Percentiles rank a stretch among this genome's conserved stretches.
Evolutionary conservation across 176 grass and related monocot species (phyloP).

Genomic region (Phoenix dactylifera): DNA sequence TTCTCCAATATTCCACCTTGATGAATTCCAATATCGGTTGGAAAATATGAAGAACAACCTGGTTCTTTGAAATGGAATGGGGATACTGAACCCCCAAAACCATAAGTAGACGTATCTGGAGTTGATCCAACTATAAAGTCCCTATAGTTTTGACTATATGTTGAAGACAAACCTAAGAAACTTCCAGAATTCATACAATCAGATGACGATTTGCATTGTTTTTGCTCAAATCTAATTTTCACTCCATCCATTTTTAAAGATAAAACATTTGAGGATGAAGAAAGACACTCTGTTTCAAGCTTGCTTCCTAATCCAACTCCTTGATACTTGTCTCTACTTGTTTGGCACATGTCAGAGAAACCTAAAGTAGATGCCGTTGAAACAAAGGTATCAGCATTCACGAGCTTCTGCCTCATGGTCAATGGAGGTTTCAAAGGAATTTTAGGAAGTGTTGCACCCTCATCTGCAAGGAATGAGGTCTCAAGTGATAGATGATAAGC

Average conservation of each 20-base stretch:
- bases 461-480: constrained; percentile 79
- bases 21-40: not conserved
- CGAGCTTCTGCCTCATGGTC: constrained; percentile 22
- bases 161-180: constrained; percentile 8
- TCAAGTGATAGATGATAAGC: constrained; percentile 81
- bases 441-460: constrained; percentile 54
- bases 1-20: constrained; percentile 14
- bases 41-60: not conserved
- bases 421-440: constrained; percentile 25
- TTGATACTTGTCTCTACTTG: constrained; percentile 22
- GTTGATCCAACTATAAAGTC: constrained; percentile 1
- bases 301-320: constrained; percentile 26
- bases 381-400: constrained; percentile 8
- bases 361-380: constrained; percentile 14
- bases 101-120: constrained; percentile 8
- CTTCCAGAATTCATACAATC: constrained; percentile 12
- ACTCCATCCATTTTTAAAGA: constrained; percentile 26
- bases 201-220: constrained; percentile 23
- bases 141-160: constrained; percentile 18
- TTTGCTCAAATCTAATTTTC: constrained; percentile 19
- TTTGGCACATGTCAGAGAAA: constrained; percentile 21
- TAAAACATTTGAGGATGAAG: constrained; percentile 18
- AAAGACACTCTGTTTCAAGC: constrained; percentile 14
- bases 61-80: not conserved
- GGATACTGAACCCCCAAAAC: not conserved